A percentile compares a stretch with the other conserved stretches of the same genome.
Evolutionary conservation across 2,329 filamentous ascomycete species (phyloP).

Genomic region (Exophiala viscosa): DNA sequence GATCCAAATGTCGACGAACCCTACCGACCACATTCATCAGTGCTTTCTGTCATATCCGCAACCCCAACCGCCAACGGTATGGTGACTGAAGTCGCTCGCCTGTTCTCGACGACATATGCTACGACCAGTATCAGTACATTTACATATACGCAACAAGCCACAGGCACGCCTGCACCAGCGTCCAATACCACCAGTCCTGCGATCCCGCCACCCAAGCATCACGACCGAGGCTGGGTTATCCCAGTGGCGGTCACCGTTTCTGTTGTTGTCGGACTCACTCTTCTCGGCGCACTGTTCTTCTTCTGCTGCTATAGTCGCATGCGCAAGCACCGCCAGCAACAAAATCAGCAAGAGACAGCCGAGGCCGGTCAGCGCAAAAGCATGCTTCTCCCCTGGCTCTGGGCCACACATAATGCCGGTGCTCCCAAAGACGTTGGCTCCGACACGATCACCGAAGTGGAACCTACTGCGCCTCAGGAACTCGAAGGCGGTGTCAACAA

Average conservation of each 20-base stretch:
- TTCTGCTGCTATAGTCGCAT: conserved; percentile 46
- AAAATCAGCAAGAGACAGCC: neutral
- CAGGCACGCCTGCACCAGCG: neutral
- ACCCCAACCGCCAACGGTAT: conserved; percentile 27
- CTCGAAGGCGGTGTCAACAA: conserved; percentile 3
- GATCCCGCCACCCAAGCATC: neutral
- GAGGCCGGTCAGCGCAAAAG: neutral
- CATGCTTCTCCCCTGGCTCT: conserved; percentile 9
- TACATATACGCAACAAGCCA: conserved; percentile 41
- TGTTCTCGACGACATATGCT: conserved; percentile 56
- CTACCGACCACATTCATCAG: conserved; percentile 24
- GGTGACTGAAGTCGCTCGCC: conserved; percentile 39
- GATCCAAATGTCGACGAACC: conserved; percentile 29
- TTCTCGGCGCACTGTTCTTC: conserved; percentile 49
- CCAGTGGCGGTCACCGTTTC: conserved; percentile 61
- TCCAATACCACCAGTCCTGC: neutral
- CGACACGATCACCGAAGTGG: conserved; percentile 12
- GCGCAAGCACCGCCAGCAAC: neutral
- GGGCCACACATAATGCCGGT: neutral
- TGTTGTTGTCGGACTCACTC: conserved; percentile 54
- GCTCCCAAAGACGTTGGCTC: conserved; percentile 9
- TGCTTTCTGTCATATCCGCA: conserved; percentile 31
- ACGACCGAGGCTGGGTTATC: conserved; percentile 40
- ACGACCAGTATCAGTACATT: conserved; percentile 53
- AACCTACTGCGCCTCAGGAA: conserved; percentile 2